Conservation (phyloP, 2,329 filamentous ascomycete species). For the Phialocephala sp. region DNA sequence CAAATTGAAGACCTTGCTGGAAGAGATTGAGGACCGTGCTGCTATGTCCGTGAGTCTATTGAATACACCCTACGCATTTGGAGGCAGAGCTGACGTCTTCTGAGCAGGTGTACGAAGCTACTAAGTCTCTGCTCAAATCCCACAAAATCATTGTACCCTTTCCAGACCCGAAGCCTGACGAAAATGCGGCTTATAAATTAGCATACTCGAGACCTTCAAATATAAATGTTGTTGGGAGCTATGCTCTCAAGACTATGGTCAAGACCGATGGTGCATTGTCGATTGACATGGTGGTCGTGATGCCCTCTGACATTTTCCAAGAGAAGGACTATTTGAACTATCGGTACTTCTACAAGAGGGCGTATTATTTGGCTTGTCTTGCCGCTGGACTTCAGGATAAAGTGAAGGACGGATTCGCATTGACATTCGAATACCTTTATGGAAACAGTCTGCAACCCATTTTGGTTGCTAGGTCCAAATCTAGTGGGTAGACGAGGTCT, state of each 20-base stretch:
- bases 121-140: conserved; percentile 68
- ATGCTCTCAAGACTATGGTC: conserved; percentile 75
- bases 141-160: conserved; percentile 79
- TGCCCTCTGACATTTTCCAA: conserved; percentile 82
- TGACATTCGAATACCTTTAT: conserved; percentile 70
- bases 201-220: conserved; percentile 76
- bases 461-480: conserved; percentile 51
- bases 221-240: conserved; percentile 89
- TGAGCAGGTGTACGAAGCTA: conserved; percentile 69
- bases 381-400: conserved; percentile 70
- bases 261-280: conserved; percentile 63
- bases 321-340: conserved; percentile 94
- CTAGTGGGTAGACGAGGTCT: conserved; percentile 23
- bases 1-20: conserved; percentile 60
- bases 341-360: conserved; percentile 92
- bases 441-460: conserved; percentile 81
- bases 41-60: conserved; percentile 49
- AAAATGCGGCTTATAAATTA: conserved; percentile 82
- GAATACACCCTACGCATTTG: neutral
- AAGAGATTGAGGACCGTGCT: conserved; percentile 57
- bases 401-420: conserved; percentile 57
- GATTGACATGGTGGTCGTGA: conserved; percentile 85
- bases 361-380: conserved; percentile 88
- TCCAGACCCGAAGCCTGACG: conserved; percentile 77
- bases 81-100: conserved; percentile 17